Percentiles rank a stretch among this genome's conserved stretches.
Evolutionary conservation across 2,329 filamentous ascomycete genomes (phyloP).

Genomic region (Phyllosticta paracitricarpa): DNA sequence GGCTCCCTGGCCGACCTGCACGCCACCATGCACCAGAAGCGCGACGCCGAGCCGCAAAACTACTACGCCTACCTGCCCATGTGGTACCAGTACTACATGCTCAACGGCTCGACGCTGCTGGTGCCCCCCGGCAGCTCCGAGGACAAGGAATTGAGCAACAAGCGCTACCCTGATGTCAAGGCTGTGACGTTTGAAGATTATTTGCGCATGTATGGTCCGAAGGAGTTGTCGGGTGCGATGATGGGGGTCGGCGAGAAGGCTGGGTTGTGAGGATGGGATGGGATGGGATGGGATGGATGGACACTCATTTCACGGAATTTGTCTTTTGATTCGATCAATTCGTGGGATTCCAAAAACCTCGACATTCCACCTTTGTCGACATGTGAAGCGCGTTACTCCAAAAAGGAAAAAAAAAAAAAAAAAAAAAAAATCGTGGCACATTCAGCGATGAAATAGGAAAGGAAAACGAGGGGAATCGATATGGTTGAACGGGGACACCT

Average conservation of each 20-base stretch:
- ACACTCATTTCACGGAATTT: too few species aligned
- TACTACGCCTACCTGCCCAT: slow-evolving; percentile 6
- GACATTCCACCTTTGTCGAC: too few species aligned
- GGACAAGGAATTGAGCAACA: slow-evolving; percentile 5
- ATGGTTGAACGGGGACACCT: too few species aligned
- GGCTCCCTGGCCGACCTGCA: slow-evolving; percentile 22
- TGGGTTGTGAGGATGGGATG: not conserved
- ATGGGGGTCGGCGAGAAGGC: not conserved
- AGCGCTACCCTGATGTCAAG: slow-evolving; percentile 8
- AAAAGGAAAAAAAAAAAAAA: too few species aligned
- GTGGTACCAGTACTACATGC: slow-evolving; percentile 8
- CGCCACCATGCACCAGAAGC: slow-evolving; percentile 16
- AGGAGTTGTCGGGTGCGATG: not conserved
- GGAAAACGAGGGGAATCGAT: too few species aligned
- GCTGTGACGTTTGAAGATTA: not conserved
- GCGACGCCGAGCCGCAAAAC: slow-evolving; percentile 11
- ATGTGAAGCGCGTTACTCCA: too few species aligned
- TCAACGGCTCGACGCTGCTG: not conserved
- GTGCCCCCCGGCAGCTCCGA: not conserved
- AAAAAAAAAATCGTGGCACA: too few species aligned
- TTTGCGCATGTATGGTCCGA: not conserved
- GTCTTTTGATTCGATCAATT: too few species aligned
- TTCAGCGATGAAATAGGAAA: too few species aligned
- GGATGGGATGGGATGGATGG: too few species aligned
- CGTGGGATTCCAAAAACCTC: too few species aligned